Evolutionary conservation across 2,329 filamentous ascomycete species (phyloP), one percentile per base, ranked within the genome.

Genomic region (Pyrenochaeta sp.): DNA sequence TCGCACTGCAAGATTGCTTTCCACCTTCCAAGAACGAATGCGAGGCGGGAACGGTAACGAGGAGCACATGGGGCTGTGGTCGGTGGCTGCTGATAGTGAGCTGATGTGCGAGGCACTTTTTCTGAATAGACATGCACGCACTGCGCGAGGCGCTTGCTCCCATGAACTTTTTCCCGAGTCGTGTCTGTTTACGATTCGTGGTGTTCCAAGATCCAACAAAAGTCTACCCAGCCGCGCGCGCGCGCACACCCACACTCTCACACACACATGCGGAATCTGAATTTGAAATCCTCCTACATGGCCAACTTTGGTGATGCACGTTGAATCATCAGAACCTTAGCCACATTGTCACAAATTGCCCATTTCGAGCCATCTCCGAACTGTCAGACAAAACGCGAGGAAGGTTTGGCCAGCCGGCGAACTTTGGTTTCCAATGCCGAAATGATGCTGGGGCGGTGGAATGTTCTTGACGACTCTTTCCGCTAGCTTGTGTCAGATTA

Each of bases 391-490:
- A 40, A n/a, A 7, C 21, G 9, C 29, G 42, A n/a, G 29, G 23
- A 56, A 33, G 41, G 53, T 29, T 40, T 43, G 43, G 35, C 35
- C 27, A 50, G 58, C 32, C 46, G 42, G 42, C 46, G 32, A 33
- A 21, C 33, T 39, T 10, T 27, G 14, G 20, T 48, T 46, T 33
- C 39, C 37, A 47, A 41, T 36, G 39, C 55, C 50, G 59, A 61
- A 55, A 56, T 58, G 54, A 58, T 49, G 52, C 23, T 43, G 23
- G 45, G 41, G 50, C 52, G 23, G 37, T 53, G 45, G 54, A 63
- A 58, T 30, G 23, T 54, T 61, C 44, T 55, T 63, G 44, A 53
- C 49, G 42, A 46, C 49, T 51, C 59, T 58, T 50, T 52, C 51
- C 50, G 20, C 50, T 58, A 62, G 58, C 51, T 31, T 47, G 56